Percentiles rank a stretch among this genome's conserved stretches.
phyloP scores from a whole-genome alignment of 257 asterid species.

The Nicotiana sylvestris region DNA sequence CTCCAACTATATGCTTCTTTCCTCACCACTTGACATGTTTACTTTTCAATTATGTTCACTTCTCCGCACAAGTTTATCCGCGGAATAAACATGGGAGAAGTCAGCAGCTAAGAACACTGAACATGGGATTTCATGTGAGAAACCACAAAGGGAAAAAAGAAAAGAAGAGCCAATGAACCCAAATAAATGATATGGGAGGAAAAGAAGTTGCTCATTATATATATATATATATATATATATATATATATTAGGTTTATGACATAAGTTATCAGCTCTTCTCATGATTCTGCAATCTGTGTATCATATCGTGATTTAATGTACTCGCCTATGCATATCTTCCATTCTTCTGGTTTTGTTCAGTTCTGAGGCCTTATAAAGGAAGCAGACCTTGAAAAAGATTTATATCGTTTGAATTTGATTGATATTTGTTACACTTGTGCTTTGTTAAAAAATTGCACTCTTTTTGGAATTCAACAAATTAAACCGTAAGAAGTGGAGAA shows the following conservation, averaged over 20 bases:
- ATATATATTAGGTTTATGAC: background rate
- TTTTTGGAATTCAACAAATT: background rate
- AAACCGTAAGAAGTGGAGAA: background rate
- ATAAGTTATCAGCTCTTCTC: background rate
- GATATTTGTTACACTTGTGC: background rate
- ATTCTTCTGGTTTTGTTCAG: constrained; percentile 4
- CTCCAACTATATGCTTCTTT: background rate
- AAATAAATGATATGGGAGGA: background rate
- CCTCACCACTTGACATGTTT: background rate
- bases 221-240: background rate
- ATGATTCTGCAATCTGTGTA: background rate
- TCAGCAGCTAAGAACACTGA: background rate
- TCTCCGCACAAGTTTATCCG: too few relatives aligned
- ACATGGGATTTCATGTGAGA: background rate
- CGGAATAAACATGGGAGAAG: background rate
- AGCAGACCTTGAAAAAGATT: background rate
- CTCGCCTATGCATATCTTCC: background rate
- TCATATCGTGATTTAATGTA: background rate
- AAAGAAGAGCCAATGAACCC: background rate
- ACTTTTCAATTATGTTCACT: too few relatives aligned
- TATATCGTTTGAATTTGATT: background rate
- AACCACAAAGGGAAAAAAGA: too few relatives aligned
- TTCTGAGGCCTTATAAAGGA: background rate
- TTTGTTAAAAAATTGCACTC: background rate
- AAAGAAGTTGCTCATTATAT: background rate